These are phyloP conservation scores for Zygoascus meyerae DNA, from an alignment of 1,139 yeast genomes.

Conservation along the genomic window DNA sequence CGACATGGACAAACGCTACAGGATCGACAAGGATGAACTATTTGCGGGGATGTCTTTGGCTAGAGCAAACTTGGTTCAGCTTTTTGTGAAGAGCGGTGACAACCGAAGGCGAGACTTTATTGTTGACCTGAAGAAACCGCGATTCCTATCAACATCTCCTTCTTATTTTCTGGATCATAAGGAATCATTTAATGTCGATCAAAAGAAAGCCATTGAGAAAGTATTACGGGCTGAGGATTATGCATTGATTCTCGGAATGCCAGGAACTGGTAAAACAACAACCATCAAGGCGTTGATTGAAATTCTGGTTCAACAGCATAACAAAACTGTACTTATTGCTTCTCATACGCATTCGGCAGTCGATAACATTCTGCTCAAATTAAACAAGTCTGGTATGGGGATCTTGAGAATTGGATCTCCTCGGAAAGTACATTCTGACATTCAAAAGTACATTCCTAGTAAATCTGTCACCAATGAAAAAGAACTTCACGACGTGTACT, in stretches of 20 bases:
- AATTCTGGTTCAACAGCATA: constrained; percentile 46
- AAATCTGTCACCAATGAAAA: constrained; percentile 19
- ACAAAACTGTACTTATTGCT: constrained; percentile 67
- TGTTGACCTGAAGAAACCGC: constrained; percentile 54
- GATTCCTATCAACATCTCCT: constrained; percentile 27
- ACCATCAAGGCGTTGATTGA: constrained; percentile 73
- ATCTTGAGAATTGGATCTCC: constrained; percentile 37
- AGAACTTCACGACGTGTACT: constrained; percentile 32
- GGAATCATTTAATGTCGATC: constrained; percentile 55
- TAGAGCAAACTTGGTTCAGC: constrained; percentile 63
- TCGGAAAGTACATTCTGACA: constrained; percentile 55
- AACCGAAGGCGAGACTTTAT: constrained; percentile 48
- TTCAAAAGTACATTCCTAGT: constrained; percentile 49
- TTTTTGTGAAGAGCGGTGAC: constrained; percentile 56
- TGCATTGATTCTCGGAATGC: constrained; percentile 87
- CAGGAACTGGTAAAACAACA: constrained; percentile 97
- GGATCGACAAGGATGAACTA: constrained; percentile 79
- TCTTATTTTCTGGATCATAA: constrained; percentile 6
- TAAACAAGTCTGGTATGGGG: constrained; percentile 46
- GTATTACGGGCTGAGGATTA: constrained; percentile 68
- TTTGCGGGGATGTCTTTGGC: constrained; percentile 72
- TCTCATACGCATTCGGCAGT: constrained; percentile 96
- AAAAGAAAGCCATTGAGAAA: constrained; percentile 57
- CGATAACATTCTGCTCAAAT: constrained; percentile 77
- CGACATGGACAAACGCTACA: constrained; percentile 39